These are phyloP conservation scores for Marvania coccoides DNA, from an alignment of 139 green algal species.

Conservation along the genomic window DNA sequence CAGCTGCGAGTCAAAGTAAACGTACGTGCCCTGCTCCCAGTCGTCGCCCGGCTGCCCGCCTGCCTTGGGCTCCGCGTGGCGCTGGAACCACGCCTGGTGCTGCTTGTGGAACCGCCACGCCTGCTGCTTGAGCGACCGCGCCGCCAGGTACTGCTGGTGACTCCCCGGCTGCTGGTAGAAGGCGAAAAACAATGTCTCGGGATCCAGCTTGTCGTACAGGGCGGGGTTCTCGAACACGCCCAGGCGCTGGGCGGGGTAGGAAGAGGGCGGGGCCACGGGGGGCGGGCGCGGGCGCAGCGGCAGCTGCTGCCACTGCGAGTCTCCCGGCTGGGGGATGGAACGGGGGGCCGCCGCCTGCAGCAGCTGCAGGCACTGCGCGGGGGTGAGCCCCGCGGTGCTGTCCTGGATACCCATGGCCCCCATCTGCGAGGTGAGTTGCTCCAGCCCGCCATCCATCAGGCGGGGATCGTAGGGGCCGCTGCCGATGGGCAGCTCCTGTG, in stretches of 20 bases:
- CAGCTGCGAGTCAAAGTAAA: slow-evolving; percentile 88
- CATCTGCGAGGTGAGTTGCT: not conserved
- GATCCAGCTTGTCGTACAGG: slow-evolving; percentile 89
- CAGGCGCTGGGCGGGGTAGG: slow-evolving; percentile 59
- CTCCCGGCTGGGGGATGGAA: slow-evolving; percentile 58
- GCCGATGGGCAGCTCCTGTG: no score
- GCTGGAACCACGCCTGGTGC: slow-evolving; percentile 85
- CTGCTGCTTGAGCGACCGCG: slow-evolving; percentile 86
- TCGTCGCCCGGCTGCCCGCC: slow-evolving; percentile 67
- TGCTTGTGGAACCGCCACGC: slow-evolving; percentile 94
- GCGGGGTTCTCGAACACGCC: slow-evolving; percentile 68
- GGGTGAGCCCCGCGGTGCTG: not conserved
- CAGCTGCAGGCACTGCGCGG: slow-evolving; percentile 27
- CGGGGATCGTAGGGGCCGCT: no score
- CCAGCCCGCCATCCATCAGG: not conserved
- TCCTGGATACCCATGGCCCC: slow-evolving; percentile 20
- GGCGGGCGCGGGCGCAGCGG: slow-evolving; percentile 41
- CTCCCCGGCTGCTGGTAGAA: slow-evolving; percentile 94
- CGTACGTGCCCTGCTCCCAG: slow-evolving; percentile 84
- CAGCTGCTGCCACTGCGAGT: slow-evolving; percentile 45
- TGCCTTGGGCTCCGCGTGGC: slow-evolving; percentile 82
- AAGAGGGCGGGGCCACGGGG: slow-evolving; percentile 50
- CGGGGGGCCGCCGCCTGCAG: slow-evolving; percentile 26
- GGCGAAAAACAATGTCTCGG: slow-evolving; percentile 94
- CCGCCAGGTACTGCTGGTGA: slow-evolving; percentile 89